These are phyloP conservation scores for Clonostachys byssicola DNA, from an alignment of 2,329 filamentous ascomycete species.

Conservation along the genomic window DNA sequence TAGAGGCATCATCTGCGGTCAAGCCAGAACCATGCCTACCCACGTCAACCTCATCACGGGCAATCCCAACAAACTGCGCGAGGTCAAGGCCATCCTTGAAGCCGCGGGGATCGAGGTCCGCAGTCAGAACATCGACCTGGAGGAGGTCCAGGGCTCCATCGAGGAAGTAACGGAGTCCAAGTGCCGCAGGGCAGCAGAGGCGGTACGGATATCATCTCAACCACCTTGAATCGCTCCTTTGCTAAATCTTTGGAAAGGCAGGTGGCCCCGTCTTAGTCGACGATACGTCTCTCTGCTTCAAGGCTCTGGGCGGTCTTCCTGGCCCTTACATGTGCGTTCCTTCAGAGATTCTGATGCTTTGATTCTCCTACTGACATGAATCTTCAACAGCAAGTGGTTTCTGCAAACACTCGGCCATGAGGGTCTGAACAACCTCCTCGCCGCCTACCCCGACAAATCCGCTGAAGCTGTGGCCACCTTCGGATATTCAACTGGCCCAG, in stretches of 20 bases:
- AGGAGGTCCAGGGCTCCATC: slow-evolving; percentile 87
- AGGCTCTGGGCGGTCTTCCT: slow-evolving; percentile 83
- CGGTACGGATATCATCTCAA: slow-evolving; percentile 36
- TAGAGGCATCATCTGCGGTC: not conserved
- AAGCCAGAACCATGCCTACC: slow-evolving; percentile 28
- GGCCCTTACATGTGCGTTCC: slow-evolving; percentile 85
- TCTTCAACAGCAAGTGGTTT: slow-evolving; percentile 78
- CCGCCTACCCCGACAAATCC: slow-evolving; percentile 84
- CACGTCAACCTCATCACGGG: slow-evolving; percentile 90
- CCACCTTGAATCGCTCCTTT: not conserved
- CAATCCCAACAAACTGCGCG: slow-evolving; percentile 88
- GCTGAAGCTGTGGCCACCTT: slow-evolving; percentile 96
- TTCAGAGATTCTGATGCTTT: slow-evolving; percentile 1
- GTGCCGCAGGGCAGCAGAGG: slow-evolving; percentile 74
- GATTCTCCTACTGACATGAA: not conserved
- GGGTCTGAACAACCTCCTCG: slow-evolving; percentile 85
- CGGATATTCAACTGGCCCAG: slow-evolving; percentile 83
- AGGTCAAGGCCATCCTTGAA: slow-evolving; percentile 84
- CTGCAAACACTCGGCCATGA: slow-evolving; percentile 76
- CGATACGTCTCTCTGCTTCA: slow-evolving; percentile 92
- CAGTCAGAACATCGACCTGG: slow-evolving; percentile 72
- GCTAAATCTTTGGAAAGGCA: slow-evolving; percentile 44
- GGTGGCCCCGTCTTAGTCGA: slow-evolving; percentile 89
- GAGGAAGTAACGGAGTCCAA: slow-evolving; percentile 91
- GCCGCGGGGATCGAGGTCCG: slow-evolving; percentile 63